These are phyloP conservation scores for Leptodermis oblonga DNA, from an alignment of 257 asterid species.

Conservation along the genomic window DNA sequence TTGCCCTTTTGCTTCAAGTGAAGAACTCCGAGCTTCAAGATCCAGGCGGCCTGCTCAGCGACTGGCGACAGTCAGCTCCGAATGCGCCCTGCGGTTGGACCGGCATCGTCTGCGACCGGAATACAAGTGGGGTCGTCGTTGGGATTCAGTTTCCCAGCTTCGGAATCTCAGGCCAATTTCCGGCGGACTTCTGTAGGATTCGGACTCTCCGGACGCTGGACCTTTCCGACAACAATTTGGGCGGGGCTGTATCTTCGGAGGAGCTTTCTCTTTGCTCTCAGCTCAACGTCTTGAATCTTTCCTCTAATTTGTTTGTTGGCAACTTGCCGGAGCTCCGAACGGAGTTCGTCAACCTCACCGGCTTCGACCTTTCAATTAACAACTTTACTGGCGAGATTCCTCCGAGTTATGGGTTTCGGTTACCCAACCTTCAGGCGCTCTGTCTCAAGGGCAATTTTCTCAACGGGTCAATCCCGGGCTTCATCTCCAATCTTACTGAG, in stretches of 20 bases:
- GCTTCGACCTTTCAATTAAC: conserved; percentile 46
- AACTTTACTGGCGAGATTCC: conserved; percentile 75
- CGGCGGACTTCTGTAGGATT: conserved; percentile 72
- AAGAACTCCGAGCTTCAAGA: conserved; percentile 48
- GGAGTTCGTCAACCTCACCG: conserved; percentile 40
- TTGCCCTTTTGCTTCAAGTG: conserved; percentile 51
- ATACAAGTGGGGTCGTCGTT: conserved; percentile 35
- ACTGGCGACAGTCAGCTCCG: conserved; percentile 43
- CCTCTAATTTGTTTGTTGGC: conserved; percentile 57
- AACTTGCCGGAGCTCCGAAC: conserved; percentile 43
- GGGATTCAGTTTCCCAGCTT: conserved; percentile 43
- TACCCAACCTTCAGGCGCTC: conserved; percentile 47
- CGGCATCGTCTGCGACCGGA: conserved; percentile 48
- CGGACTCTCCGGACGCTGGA: conserved; percentile 45
- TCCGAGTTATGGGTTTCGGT: conserved; percentile 38
- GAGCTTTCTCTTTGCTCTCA: conserved; percentile 54
- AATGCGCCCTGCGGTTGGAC: conserved; percentile 71
- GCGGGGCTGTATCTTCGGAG: conserved; percentile 36
- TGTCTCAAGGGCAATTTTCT: conserved; percentile 44
- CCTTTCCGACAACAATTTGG: conserved; percentile 42
- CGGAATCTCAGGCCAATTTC: conserved; percentile 45
- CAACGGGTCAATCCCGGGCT: conserved; percentile 66
- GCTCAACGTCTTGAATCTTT: conserved; percentile 40
- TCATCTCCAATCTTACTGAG: conserved; percentile 53
- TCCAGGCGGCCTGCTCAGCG: conserved; percentile 37